phyloP scores from a whole-genome alignment of 31 red algal genomes.

The Porphyra umbilicalis region DNA sequence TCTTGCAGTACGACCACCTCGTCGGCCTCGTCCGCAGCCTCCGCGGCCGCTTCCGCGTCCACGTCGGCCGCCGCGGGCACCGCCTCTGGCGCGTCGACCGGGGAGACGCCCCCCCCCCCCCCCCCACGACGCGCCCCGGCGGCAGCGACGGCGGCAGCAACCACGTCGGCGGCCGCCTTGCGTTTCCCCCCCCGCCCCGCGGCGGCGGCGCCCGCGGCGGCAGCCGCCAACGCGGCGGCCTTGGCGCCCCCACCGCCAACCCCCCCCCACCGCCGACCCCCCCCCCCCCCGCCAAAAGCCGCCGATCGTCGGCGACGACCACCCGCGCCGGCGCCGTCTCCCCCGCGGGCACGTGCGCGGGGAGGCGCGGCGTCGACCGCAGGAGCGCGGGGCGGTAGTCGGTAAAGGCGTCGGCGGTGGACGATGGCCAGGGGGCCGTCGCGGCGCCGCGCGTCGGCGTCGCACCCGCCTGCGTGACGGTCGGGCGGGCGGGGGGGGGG shows the following conservation, averaged over 20 bases:
- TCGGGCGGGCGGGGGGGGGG: not conserved
- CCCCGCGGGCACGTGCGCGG: not conserved
- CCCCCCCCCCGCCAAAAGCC: not conserved
- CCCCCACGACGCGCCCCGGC: not conserved
- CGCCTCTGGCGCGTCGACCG: not conserved
- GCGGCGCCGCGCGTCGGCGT: not conserved
- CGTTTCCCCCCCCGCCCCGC: not conserved
- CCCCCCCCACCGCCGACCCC: not conserved
- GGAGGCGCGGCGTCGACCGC: not conserved
- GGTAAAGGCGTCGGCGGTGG: not conserved
- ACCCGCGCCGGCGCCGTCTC: not conserved
- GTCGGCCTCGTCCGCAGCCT: not conserved
- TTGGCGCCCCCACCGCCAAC: not conserved
- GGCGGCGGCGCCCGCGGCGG: not conserved
- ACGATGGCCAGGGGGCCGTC: not conserved
- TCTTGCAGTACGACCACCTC: slow-evolving; percentile 4
- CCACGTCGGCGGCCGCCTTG: not conserved
- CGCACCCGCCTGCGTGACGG: not conserved
- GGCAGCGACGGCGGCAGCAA: not conserved
- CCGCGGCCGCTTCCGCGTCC: not conserved
- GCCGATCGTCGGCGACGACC: not conserved
- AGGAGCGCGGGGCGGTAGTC: not conserved
- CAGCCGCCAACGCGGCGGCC: not conserved
- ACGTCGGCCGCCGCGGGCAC: not conserved
- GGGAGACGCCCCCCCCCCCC: not conserved